Percentiles rank a stretch among this genome's conserved stretches.
Evolutionary conservation across 257 asterid species (phyloP).

Genomic region (Primulina eburnea): DNA sequence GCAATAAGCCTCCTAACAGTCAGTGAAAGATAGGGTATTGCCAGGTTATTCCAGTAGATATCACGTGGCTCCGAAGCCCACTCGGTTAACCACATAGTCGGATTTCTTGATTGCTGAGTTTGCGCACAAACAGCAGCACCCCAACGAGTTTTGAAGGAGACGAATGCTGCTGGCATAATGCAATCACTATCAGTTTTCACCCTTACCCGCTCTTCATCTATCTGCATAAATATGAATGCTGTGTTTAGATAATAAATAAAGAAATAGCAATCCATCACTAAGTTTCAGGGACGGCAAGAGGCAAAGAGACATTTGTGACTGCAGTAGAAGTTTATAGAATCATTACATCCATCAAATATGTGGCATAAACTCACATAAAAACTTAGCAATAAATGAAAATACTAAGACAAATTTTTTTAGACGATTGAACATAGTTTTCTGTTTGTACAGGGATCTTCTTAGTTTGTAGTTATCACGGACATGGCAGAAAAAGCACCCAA

Average conservation of each 20-base stretch:
- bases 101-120: conserved; percentile 82
- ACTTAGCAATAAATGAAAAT: conserved; percentile 7
- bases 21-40: conserved; percentile 85
- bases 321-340: not conserved
- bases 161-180: conserved; percentile 85
- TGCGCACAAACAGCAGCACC: conserved; percentile 96
- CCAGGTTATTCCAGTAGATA: conserved; percentile 75
- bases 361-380: conserved; percentile 2
- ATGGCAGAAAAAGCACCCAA: not conserved
- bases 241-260: conserved; percentile 22
- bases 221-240: conserved; percentile 39
- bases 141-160: conserved; percentile 89
- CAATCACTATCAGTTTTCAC: conserved; percentile 52
- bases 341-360: not conserved
- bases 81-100: conserved; percentile 84
- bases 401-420: conserved; percentile 9
- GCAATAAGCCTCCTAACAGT: conserved; percentile 68
- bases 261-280: conserved; percentile 14
- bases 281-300: not conserved
- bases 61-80: conserved; percentile 98
- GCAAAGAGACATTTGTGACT: conserved; percentile 8
- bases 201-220: conserved; percentile 63
- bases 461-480: not conserved
- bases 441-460: not conserved
- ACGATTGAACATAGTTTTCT: conserved; percentile 3